Percentiles rank a stretch among this genome's conserved stretches.
Conservation (phyloP, 2,329 filamentous ascomycete genomes). For the Pseudogymnoascus sp. region DNA sequence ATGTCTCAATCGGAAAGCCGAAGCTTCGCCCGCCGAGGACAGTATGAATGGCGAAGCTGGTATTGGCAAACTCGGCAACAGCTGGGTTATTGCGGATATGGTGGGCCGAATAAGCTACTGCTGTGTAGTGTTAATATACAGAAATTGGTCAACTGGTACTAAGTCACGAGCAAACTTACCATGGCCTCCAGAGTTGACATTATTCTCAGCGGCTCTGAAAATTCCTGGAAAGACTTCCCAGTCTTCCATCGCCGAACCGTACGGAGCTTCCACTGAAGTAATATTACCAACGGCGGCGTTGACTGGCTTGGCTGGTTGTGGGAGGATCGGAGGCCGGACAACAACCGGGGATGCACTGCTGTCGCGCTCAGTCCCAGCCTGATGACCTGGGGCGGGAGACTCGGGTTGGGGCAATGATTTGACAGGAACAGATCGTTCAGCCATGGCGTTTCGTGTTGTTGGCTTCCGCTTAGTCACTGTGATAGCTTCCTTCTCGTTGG, state of each 20-base stretch:
- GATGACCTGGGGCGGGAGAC: background rate
- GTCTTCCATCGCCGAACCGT: slow-evolving; percentile 10
- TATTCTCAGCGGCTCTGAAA: slow-evolving; percentile 7
- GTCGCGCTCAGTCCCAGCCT: background rate
- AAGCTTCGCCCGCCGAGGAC: slow-evolving; percentile 10
- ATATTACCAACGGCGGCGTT: background rate
- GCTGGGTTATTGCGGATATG: slow-evolving; percentile 14
- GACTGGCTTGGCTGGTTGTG: background rate
- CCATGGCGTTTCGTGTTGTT: background rate
- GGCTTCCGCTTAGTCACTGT: background rate
- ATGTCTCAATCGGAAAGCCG: background rate
- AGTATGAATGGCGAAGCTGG: slow-evolving; percentile 14
- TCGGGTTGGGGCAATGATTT: background rate
- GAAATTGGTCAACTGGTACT: background rate
- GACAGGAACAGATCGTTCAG: background rate
- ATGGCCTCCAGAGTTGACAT: slow-evolving; percentile 16
- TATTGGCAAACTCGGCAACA: slow-evolving; percentile 14
- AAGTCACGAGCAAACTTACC: slow-evolving; percentile 15
- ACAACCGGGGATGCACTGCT: background rate
- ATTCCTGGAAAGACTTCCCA: slow-evolving; percentile 19
- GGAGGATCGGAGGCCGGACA: background rate
- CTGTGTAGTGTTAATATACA: slow-evolving; percentile 11
- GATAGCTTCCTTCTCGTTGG: background rate
- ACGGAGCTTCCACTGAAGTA: background rate
- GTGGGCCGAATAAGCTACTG: slow-evolving; percentile 19